Conservation (phyloP, 129 eudicot genomes). For the carrot (Daucus carota) region DH1_v3.0 NC_030383.2:10331501-10332000, state of each 20-base stretch:
- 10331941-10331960: constrained; percentile 25
- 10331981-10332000: background rate
- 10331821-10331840: constrained; percentile 36
- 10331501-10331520: background rate
- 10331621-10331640: background rate
- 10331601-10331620: constrained; percentile 23
- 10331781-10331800: constrained; percentile 39
- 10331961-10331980: background rate
- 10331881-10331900: constrained; percentile 21
- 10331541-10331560: constrained; percentile 18
- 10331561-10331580: constrained; percentile 22
- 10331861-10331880: constrained; percentile 18
- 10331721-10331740: constrained; percentile 38
- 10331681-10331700: no score
- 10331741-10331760: constrained; percentile 31
- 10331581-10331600: constrained; percentile 22
- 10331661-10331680: no score
- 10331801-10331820: constrained; percentile 16
- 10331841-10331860: constrained; percentile 16
- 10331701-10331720: constrained; percentile 19
- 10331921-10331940: constrained; percentile 34
- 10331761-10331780: constrained; percentile 10
- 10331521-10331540: background rate
- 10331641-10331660: background rate
- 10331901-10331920: constrained; percentile 19